Evolutionary conservation across 164 flowering plant genomes (phyloP).

Genomic region (Sextonia rubra): DNA sequence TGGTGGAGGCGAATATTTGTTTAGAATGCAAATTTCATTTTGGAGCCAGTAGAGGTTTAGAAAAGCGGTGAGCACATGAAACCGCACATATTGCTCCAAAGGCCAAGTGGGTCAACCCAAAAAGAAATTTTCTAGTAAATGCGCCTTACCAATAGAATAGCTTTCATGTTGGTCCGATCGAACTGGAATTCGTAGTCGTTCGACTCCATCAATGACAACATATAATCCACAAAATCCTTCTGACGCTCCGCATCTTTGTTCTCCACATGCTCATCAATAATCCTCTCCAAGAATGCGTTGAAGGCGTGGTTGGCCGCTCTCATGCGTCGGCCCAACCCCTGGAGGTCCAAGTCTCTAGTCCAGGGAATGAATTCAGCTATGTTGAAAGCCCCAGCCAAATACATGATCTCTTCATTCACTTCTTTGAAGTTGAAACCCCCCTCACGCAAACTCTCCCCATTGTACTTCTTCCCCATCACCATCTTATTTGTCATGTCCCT

Average conservation of each 20-base stretch:
- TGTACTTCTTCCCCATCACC: slow-evolving; percentile 47
- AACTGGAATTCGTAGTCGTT: background rate
- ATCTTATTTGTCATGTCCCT: slow-evolving; percentile 26
- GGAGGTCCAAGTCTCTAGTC: background rate
- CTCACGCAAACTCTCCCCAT: slow-evolving; percentile 29
- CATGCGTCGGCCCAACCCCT: background rate
- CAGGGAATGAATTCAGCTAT: slow-evolving; percentile 33
- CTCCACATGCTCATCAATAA: background rate
- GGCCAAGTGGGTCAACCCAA: background rate
- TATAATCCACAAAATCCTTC: background rate
- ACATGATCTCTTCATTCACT: slow-evolving; percentile 28
- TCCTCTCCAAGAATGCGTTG: background rate
- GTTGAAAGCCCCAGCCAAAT: slow-evolving; percentile 24
- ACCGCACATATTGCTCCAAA: no score
- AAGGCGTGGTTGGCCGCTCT: background rate
- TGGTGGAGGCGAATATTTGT: no score
- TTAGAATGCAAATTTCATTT: no score
- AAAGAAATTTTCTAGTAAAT: background rate
- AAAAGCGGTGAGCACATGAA: no score
- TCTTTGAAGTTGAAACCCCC: slow-evolving; percentile 29
- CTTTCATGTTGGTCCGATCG: background rate
- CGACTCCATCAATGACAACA: background rate
- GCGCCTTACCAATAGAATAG: background rate
- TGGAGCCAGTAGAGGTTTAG: no score
- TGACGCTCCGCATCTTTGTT: background rate